phyloP scores from a whole-genome alignment of 2,329 filamentous ascomycete species.

The Metarhizium sp. region DNA sequence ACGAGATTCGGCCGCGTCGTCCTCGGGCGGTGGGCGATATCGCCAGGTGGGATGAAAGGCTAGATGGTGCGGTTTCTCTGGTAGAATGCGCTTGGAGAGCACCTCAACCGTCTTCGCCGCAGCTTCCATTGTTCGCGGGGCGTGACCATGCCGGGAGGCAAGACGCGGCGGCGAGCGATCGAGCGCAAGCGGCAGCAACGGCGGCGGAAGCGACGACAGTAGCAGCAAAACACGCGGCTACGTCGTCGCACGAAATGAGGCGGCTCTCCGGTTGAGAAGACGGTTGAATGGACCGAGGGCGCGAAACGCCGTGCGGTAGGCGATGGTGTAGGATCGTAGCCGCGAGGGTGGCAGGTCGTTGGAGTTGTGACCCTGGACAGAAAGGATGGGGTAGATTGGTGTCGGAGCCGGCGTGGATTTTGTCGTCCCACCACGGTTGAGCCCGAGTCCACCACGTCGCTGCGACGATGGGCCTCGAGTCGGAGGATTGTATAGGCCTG shows the following conservation, averaged over 20 bases:
- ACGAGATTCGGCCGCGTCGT: slow-evolving; percentile 17
- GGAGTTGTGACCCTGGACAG: background rate
- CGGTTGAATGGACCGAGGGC: background rate
- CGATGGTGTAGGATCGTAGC: slow-evolving; percentile 1
- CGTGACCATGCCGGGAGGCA: slow-evolving; percentile 25
- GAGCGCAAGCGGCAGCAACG: background rate
- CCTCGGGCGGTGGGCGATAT: slow-evolving; percentile 34
- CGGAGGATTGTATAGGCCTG: background rate
- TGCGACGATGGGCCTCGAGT: no score
- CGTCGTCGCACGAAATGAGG: background rate
- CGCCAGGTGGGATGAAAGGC: slow-evolving; percentile 38
- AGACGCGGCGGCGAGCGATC: slow-evolving; percentile 7
- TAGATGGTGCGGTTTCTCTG: slow-evolving; percentile 43
- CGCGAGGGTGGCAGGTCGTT: background rate
- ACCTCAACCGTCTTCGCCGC: slow-evolving; percentile 46
- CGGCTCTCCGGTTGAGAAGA: background rate
- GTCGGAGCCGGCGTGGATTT: slow-evolving; percentile 1
- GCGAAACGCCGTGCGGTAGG: background rate
- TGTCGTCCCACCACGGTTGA: slow-evolving; percentile 1
- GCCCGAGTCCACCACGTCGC: background rate
- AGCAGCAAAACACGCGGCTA: background rate
- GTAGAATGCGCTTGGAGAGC: slow-evolving; percentile 42
- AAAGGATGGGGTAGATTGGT: background rate
- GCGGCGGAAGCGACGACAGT: background rate
- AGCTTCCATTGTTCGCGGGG: slow-evolving; percentile 45